phyloP scores from a whole-genome alignment of 257 asterid species.

The Plantago ovata region DNA sequence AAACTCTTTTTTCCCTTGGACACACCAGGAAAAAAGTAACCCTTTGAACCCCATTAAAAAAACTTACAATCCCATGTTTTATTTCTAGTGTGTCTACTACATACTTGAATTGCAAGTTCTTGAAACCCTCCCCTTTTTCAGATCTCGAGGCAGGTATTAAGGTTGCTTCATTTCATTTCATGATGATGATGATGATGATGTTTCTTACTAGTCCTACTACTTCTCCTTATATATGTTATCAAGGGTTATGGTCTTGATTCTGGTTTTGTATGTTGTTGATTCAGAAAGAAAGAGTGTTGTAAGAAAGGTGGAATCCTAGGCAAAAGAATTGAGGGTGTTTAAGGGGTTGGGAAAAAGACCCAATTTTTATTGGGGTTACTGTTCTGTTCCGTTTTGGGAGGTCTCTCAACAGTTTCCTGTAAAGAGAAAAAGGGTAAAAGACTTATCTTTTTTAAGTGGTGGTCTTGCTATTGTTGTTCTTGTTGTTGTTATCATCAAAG shows the following conservation, averaged over 20 bases:
- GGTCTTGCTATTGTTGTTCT: constrained; percentile 10
- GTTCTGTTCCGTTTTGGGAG: constrained; percentile 44
- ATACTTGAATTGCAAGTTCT: constrained; percentile 31
- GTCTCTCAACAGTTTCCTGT: constrained; percentile 34
- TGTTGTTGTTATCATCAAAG: neutral
- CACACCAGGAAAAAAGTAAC: constrained; percentile 44
- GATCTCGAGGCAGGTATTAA: constrained; percentile 62
- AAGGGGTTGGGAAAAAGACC: constrained; percentile 34
- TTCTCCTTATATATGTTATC: neutral
- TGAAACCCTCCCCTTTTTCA: constrained; percentile 27
- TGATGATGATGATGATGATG: neutral
- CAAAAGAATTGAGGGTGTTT: constrained; percentile 26
- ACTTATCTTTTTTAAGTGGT: constrained; percentile 35
- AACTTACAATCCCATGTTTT: constrained; percentile 34
- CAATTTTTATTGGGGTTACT: constrained; percentile 32
- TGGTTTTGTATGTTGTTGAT: constrained; percentile 26
- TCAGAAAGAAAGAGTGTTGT: constrained; percentile 25
- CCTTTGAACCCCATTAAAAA: constrained; percentile 33
- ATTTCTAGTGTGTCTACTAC: constrained; percentile 9
- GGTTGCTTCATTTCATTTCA: constrained; percentile 10
- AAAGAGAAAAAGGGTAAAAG: constrained; percentile 43
- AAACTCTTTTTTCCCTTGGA: constrained; percentile 26
- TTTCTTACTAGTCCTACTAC: neutral
- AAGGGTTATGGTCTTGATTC: constrained; percentile 22
- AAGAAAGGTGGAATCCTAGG: constrained; percentile 69